Evolutionary conservation across 352 stramenopile genomes (phyloP).

Genomic region (Albugo laibachii): DNA sequence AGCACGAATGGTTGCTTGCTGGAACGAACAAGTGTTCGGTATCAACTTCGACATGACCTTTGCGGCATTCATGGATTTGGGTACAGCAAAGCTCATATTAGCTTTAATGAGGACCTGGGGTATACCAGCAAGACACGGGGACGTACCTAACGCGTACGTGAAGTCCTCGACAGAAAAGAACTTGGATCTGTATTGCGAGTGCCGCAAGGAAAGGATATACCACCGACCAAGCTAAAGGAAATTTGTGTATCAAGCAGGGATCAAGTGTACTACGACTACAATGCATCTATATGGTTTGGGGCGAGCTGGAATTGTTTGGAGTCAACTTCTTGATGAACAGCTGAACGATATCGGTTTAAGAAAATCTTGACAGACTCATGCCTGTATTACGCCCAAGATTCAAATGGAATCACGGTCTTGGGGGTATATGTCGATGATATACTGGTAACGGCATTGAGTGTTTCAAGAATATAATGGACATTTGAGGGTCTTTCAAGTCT

Average conservation of each 20-base stretch:
- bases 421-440: not conserved
- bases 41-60: not conserved
- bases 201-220: not conserved
- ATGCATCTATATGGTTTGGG: too few relatives aligned
- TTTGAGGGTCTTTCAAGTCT: not conserved
- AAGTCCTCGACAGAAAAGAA: not conserved
- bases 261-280: too few relatives aligned
- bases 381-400: not conserved
- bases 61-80: not conserved
- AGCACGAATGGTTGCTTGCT: not conserved
- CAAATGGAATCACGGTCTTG: not conserved
- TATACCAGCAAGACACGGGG: not conserved
- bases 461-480: not conserved
- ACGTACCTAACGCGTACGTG: not conserved
- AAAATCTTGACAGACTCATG: not conserved
- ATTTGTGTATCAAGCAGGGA: too few relatives aligned
- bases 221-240: not conserved
- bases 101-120: not conserved
- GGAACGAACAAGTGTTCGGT: not conserved
- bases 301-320: too few relatives aligned
- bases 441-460: not conserved
- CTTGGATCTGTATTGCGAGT: not conserved
- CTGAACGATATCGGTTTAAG: too few relatives aligned
- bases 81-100: not conserved
- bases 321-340: too few relatives aligned